Base-by-base conservation (phyloP, 1,284 basidiomycete species). In the Trametes pubescens region DNA sequence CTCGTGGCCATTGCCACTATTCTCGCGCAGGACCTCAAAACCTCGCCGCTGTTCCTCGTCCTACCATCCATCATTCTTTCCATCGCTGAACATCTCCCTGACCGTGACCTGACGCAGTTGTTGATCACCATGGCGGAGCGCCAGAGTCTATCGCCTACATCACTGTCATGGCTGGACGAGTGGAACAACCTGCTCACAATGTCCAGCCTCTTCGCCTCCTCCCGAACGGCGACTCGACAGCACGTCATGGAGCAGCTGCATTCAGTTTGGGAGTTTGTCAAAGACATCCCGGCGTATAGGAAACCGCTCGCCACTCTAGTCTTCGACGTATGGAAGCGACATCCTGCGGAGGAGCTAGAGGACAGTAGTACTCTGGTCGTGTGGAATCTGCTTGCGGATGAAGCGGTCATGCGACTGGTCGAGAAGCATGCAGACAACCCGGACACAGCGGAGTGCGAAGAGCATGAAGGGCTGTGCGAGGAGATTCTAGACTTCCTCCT, bases 251-350 rank as follows among this genome's bases (percentile, higher is more conserved):
- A 81, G 21, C 79, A 83, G 7, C 77, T 93, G 32, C 78, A 85
- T 54, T 74, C 74, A 11, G 85, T 87, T 0, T 90, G 90, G 71
- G 82, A 86, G 18, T 84, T 83, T 44, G 81, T 93, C 35, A 86
- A 83, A 69, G 91, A 92, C 67, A 89, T 92, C 79, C 83, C 82
- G 18, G 75, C 75, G 7, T 91, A 92, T 73, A 82, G 91, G 47
- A 78, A 81, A 56, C 84, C 86, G 0, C 78, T 93, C 16, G 87
- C 85, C 5, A 80, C 84, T 53, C 73, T 90, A 26, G 82, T 91
- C 0, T 82, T 84, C 70, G 78, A 80, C 52, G 84, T 85, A 67
- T 87, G 86, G 76, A 77, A 78, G 67, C 76, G 75, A 21, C 79
- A 80, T 48, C 73, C 81, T 10, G 56, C 64, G 11, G 75, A 75